Evolutionary conservation across 192 early-diverging fungal genomes (phyloP).

Genomic region (Mortierella claussenii): DNA sequence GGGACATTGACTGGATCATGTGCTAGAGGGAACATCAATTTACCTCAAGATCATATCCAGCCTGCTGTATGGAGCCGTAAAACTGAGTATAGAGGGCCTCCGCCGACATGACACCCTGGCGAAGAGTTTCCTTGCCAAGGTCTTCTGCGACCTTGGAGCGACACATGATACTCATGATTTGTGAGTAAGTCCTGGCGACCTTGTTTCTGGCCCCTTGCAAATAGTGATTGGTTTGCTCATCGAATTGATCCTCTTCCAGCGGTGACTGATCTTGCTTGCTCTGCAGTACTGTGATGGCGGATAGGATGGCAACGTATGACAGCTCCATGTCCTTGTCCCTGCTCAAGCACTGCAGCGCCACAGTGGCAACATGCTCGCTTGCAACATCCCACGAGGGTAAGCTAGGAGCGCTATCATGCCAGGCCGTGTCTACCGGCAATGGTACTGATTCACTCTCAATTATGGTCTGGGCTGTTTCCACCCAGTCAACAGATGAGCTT

Average conservation of each 20-base stretch:
- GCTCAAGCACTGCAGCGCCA: slow-evolving; percentile 26
- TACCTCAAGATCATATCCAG: slow-evolving; percentile 39
- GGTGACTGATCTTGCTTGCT: slow-evolving; percentile 15
- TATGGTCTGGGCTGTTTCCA: not conserved
- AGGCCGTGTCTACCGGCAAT: not conserved
- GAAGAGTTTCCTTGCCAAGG: slow-evolving; percentile 27
- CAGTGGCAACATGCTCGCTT: slow-evolving; percentile 30
- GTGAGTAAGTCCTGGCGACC: slow-evolving; percentile 16
- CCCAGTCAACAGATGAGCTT: too few relatives aligned
- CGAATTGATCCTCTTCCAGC: not conserved
- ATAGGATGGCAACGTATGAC: slow-evolving; percentile 45
- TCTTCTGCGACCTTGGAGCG: not conserved
- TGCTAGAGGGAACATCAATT: not conserved
- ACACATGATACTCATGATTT: slow-evolving; percentile 41
- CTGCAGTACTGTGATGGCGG: slow-evolving; percentile 39
- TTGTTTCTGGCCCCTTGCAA: not conserved
- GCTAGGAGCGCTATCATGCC: not conserved
- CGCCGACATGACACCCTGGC: slow-evolving; percentile 37
- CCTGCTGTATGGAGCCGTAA: slow-evolving; percentile 34
- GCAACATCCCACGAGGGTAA: slow-evolving; percentile 42
- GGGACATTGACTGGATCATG: slow-evolving; percentile 1
- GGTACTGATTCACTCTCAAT: not conserved
- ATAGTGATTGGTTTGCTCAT: not conserved
- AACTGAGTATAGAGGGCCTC: slow-evolving; percentile 38
- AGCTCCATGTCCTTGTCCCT: slow-evolving; percentile 43